Evolutionary conservation across 306 rosid genomes (phyloP).

Genomic region (Clitoria ternatea): DNA sequence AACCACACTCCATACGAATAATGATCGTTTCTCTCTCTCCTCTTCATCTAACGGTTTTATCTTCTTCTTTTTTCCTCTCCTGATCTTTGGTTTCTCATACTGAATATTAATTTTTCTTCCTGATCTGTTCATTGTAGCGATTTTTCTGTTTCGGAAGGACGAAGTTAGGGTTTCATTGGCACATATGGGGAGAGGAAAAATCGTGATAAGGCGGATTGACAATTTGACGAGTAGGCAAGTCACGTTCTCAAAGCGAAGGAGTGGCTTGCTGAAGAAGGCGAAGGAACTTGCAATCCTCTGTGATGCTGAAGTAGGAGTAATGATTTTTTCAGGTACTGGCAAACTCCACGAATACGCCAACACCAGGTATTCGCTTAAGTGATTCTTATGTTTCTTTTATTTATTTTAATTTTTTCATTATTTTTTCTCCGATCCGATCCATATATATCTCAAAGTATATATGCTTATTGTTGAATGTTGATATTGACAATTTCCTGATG

Average conservation of each 20-base stretch:
- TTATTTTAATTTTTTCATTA: too few relatives aligned
- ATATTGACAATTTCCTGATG: too few relatives aligned
- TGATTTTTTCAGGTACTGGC: constrained; percentile 85
- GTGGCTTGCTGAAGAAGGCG: constrained; percentile 85
- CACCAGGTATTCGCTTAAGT: constrained; percentile 70
- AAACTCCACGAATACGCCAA: constrained; percentile 84
- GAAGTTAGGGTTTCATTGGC: constrained; percentile 35
- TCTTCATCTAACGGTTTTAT: too few relatives aligned
- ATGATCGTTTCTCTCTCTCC: too few relatives aligned
- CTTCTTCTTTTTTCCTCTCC: background rate
- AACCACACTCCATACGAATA: too few relatives aligned
- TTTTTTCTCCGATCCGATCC: too few relatives aligned
- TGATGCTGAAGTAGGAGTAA: constrained; percentile 87
- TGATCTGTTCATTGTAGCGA: constrained; percentile 28
- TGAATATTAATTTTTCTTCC: background rate
- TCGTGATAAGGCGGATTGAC: constrained; percentile 91
- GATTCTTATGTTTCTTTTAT: too few relatives aligned
- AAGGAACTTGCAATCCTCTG: constrained; percentile 88
- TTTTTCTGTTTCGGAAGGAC: background rate
- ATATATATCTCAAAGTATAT: too few relatives aligned
- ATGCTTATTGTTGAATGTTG: too few relatives aligned
- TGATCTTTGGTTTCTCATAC: too few relatives aligned
- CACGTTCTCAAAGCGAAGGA: constrained; percentile 84
- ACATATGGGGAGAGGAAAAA: constrained; percentile 99
- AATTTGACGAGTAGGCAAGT: constrained; percentile 91